Percentiles rank a stretch among this genome's conserved stretches.
Conservation (phyloP, 495 filamentous ascomycete genomes). For the Penicillium arizonense region DNA sequence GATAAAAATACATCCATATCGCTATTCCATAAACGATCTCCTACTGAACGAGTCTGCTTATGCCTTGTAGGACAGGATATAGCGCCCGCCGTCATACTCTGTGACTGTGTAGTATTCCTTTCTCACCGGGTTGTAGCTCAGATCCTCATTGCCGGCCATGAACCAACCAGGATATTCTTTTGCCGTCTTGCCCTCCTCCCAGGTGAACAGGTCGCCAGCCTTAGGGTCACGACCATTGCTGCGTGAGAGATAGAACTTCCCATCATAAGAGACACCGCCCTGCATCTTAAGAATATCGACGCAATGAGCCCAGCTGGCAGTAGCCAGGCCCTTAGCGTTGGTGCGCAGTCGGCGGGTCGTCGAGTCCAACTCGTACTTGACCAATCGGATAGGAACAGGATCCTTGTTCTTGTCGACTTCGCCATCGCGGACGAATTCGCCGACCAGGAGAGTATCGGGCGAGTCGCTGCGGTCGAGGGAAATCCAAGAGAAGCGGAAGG, state of each 20-base stretch:
- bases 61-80: slow-evolving; percentile 20
- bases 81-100: slow-evolving; percentile 16
- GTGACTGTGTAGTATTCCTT: slow-evolving; percentile 28
- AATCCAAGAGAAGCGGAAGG: slow-evolving; percentile 25
- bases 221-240: slow-evolving; percentile 17
- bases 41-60: too few species aligned
- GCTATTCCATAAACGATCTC: too few species aligned
- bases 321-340: slow-evolving; percentile 10
- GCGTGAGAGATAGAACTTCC: slow-evolving; percentile 19
- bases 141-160: slow-evolving; percentile 23
- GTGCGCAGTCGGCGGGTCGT: slow-evolving; percentile 13
- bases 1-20: too few species aligned
- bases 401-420: background rate
- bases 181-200: slow-evolving; percentile 12
- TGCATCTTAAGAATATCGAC: slow-evolving; percentile 20
- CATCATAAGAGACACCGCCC: slow-evolving; percentile 17
- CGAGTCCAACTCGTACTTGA: slow-evolving; percentile 21
- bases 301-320: slow-evolving; percentile 19
- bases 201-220: slow-evolving; percentile 20
- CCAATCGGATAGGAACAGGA: slow-evolving; percentile 17
- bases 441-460: slow-evolving; percentile 21
- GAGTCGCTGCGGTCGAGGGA: slow-evolving; percentile 20
- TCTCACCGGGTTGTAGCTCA: slow-evolving; percentile 16
- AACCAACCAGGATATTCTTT: slow-evolving; percentile 11
- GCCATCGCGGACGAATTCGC: slow-evolving; percentile 17